Evolutionary conservation across 768 basidiomycete species (phyloP).

Genomic region (Termitomyces sp.): DNA sequence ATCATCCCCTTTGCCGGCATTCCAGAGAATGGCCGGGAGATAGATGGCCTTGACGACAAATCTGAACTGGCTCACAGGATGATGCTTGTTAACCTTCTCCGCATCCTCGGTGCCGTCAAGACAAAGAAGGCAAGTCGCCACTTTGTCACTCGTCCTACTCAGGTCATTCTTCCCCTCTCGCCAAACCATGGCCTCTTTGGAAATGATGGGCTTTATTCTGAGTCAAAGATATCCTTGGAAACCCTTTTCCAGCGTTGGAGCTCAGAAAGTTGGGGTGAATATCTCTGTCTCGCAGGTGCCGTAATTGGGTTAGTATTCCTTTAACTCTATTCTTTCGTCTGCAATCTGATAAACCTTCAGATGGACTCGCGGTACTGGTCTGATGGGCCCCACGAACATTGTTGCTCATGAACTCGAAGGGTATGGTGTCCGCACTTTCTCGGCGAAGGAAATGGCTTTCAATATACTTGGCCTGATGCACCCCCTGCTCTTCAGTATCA

Average conservation of each 20-base stretch:
- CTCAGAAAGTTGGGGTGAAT: conserved; percentile 99
- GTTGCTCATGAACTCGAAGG: conserved; percentile 92
- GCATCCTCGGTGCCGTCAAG: conserved; percentile 96
- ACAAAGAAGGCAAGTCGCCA: conserved; percentile 95
- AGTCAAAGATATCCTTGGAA: conserved; percentile 97
- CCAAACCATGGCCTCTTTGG: conserved; percentile 98
- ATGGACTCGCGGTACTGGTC: conserved; percentile 97
- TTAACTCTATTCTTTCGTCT: background rate
- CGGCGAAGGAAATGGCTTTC: conserved; percentile 99
- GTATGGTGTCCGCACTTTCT: conserved; percentile 95
- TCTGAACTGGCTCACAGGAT: conserved; percentile 98
- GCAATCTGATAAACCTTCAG: conserved; percentile 28
- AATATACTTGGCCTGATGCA: conserved; percentile 99
- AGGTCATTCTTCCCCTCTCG: conserved; percentile 95
- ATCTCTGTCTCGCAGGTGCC: conserved; percentile 94
- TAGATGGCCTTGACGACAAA: conserved; percentile 93
- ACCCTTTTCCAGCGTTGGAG: conserved; percentile 98
- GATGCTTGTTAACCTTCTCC: conserved; percentile 96
- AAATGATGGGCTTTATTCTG: conserved; percentile 95
- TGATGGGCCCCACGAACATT: conserved; percentile 94
- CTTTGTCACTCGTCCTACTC: conserved; percentile 96
- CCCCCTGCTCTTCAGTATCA: conserved; percentile 97
- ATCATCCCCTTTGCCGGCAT: conserved; percentile 98
- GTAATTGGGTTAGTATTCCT: conserved; percentile 78
- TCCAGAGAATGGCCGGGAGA: conserved; percentile 98